Evolutionary conservation across 306 rosid genomes (phyloP), one percentile per base, ranked within the genome.

Genomic region (barrel medic (Medicago truncatula)): DNA sequence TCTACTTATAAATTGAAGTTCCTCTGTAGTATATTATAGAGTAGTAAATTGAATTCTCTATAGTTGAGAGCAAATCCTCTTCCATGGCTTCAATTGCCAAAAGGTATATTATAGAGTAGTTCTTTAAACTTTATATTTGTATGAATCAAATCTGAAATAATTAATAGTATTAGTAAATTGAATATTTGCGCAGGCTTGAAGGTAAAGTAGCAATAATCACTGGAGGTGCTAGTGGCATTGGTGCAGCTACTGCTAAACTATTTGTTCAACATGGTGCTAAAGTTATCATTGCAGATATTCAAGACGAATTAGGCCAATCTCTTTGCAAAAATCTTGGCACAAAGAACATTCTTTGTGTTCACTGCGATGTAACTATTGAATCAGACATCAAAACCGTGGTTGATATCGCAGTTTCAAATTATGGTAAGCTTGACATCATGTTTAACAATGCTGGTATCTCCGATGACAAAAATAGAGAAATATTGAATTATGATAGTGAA

Each of bases 171-270:
- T 21, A 25, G 2, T 25, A 25, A 25, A 25, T 25, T 25, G 28
- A 25, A 25, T 25, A 2, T 40, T 40, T 40, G 8, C 54, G 69
- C 84, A 88, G 96, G 73, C 85, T 92, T 34, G 82, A 80, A 60
- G 96, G 88, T 14, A 88, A 88, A 75, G 96, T 92, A 0, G 97
- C 93, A 9, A 71, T 92, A 44, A 86, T 92, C 65, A 92, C 97
- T 0, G 93, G 97, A 8, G 97, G 88, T 0, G 92, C 93, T 1
- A 85, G 97, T 13, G 96, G 96, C 15, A 83, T 92, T 1, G 97
- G 96, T n/a, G 89, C 89, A 9, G 79, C 89, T n/a, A 86, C 96
- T 2, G 88, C 87, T 5, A 83, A 82, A 66, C 58, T 88, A 18
- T 88, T 92, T 18, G 73, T 77, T 13, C 39, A 53, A n/a, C 89